Conservation (phyloP, 257 asterid species). For the Solanum gracilifrons region DNA sequence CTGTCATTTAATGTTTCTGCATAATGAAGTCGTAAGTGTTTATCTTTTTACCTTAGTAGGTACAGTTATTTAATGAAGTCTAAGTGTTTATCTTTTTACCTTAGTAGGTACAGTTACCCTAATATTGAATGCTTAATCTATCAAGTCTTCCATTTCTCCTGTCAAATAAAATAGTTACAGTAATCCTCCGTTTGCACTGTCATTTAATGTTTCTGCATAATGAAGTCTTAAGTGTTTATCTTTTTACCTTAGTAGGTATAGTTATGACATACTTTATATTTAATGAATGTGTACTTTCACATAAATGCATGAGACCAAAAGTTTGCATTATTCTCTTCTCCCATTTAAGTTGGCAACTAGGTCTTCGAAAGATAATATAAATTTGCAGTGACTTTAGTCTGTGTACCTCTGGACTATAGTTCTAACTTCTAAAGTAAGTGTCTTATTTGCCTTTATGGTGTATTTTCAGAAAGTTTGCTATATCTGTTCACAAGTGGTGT, state of each 20-base stretch:
- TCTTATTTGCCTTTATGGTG: background rate
- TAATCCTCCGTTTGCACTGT: background rate
- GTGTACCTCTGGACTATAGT: background rate
- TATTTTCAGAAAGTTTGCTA: conserved; percentile 79
- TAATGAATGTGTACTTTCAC: background rate
- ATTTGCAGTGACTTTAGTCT: background rate
- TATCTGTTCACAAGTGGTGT: conserved; percentile 64
- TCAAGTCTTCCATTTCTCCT: background rate
- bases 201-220: background rate
- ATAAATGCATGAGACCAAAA: background rate
- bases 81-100: too few species aligned
- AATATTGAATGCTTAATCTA: background rate
- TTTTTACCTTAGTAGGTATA: background rate
- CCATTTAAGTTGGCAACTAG: background rate
- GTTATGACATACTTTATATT: background rate
- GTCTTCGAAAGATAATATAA: background rate
- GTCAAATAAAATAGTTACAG: background rate
- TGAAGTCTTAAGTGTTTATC: background rate
- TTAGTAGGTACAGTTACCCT: background rate
- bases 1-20: background rate
- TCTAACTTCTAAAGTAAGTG: background rate
- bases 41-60: background rate
- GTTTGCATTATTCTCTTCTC: background rate
- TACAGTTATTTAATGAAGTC: background rate
- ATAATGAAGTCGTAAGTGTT: background rate